phyloP scores from a whole-genome alignment of 108 stramenopile genomes.

The Schizochytrium sp. region DNA sequence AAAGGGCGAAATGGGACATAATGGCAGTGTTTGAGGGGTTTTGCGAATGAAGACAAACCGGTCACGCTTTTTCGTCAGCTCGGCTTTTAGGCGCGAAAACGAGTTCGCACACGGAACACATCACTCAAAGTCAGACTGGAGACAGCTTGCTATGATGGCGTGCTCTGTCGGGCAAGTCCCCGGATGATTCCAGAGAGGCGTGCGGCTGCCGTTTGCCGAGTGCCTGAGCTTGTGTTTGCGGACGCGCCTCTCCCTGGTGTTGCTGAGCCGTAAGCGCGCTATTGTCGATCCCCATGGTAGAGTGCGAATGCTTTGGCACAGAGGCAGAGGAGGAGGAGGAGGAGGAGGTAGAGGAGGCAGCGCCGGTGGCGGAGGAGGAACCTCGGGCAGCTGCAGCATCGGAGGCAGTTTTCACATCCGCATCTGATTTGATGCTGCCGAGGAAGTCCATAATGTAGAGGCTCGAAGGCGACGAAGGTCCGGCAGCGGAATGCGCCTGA shows the following conservation, averaged over 20 bases:
- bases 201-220: neutral
- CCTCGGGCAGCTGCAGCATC: neutral
- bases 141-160: neutral
- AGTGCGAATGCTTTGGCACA: too few species aligned
- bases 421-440: neutral
- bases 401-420: neutral
- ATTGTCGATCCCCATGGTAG: too few species aligned
- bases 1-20: too few species aligned
- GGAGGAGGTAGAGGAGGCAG: too few species aligned
- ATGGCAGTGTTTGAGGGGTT: too few species aligned
- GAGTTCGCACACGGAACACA: neutral
- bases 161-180: neutral
- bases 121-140: neutral
- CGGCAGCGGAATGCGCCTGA: too few species aligned
- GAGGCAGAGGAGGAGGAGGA: too few species aligned
- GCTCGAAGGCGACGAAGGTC: neutral
- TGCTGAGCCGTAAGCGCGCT: too few species aligned
- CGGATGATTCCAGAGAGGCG: neutral
- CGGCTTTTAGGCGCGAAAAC: too few species aligned
- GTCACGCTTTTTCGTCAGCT: too few species aligned
- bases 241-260: too few species aligned
- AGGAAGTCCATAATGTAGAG: neutral
- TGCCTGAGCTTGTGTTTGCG: neutral
- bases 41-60: too few species aligned
- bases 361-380: neutral